These are phyloP conservation scores for Anthostomella pinea DNA, from an alignment of 2,329 filamentous ascomycete species.

Conservation along the genomic window DNA sequence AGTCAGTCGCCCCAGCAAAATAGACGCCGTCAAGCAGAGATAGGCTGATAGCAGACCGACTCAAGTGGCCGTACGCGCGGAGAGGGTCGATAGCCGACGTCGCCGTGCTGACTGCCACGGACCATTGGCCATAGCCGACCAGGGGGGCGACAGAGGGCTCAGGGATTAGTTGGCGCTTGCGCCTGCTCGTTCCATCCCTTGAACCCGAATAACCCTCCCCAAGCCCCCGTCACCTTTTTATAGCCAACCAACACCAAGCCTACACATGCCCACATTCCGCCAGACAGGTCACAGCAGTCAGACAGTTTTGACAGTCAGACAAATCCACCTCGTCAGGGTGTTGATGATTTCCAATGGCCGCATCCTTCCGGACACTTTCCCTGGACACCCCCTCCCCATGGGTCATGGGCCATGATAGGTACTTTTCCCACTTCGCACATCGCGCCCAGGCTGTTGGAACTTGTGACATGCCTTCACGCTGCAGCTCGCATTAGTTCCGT, in stretches of 20 bases:
- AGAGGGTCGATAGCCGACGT: constrained; percentile 28
- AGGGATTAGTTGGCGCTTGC: constrained; percentile 37
- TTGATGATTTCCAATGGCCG: constrained; percentile 15
- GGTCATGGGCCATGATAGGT: too few relatives aligned
- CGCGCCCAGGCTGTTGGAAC: constrained; percentile 28
- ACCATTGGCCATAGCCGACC: constrained; percentile 23
- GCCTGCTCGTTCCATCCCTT: constrained; percentile 29
- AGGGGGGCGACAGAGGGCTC: constrained; percentile 25
- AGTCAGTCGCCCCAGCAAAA: too few relatives aligned
- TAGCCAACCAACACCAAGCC: constrained; percentile 35
- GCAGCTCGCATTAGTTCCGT: constrained; percentile 29
- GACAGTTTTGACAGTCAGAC: too few relatives aligned
- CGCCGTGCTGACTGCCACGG: constrained; percentile 11
- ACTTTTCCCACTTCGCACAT: constrained; percentile 22
- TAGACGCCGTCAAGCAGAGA: constrained; percentile 28
- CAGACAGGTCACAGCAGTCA: too few relatives aligned
- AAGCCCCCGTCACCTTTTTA: constrained; percentile 32
- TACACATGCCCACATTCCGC: constrained; percentile 12
- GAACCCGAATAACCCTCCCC: too few relatives aligned
- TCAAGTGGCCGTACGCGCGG: constrained; percentile 21
- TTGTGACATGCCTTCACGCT: too few relatives aligned
- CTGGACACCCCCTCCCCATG: constrained; percentile 9
- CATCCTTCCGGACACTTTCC: constrained; percentile 13
- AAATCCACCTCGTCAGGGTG: constrained; percentile 16
- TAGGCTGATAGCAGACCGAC: too few relatives aligned